Evolutionary conservation across 148 eudicot species (phyloP).

Genomic region (Arbutus unedo): DNA sequence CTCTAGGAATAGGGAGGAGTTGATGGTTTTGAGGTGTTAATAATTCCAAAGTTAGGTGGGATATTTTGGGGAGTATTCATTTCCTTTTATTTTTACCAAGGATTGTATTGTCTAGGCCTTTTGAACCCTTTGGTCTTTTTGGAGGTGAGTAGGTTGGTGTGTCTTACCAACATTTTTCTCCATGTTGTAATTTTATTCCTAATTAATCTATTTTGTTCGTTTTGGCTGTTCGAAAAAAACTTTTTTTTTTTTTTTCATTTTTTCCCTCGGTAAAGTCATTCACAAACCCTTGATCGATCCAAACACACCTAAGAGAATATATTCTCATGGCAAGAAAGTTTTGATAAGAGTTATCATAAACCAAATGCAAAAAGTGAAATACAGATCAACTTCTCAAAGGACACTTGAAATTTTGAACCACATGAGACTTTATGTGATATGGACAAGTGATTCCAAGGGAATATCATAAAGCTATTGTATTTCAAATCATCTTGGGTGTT

Average conservation of each 20-base stretch:
- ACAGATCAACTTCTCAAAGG: not conserved
- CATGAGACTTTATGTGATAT: constrained; percentile 6
- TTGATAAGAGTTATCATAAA: not conserved
- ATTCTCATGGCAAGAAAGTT: not conserved
- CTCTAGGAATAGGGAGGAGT: too few species aligned
- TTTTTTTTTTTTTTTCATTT: not conserved
- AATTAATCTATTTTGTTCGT: too few species aligned
- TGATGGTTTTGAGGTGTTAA: too few species aligned
- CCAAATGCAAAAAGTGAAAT: not conserved
- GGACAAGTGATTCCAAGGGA: constrained; percentile 11
- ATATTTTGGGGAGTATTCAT: too few species aligned
- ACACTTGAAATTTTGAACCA: constrained; percentile 8
- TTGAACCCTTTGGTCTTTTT: too few species aligned
- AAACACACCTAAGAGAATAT: constrained; percentile 13
- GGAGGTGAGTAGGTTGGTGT: too few species aligned
- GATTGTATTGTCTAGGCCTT: too few species aligned
- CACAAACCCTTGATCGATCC: not conserved
- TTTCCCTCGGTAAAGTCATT: not conserved
- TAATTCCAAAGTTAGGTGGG: too few species aligned
- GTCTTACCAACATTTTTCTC: too few species aligned
- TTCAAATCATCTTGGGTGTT: constrained; percentile 1
- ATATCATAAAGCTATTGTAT: not conserved
- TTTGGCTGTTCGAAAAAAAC: too few species aligned
- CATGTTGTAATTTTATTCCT: too few species aligned
- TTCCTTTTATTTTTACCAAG: too few species aligned